These are phyloP conservation scores for Colletotrichum magnum DNA, from an alignment of 2,329 filamentous ascomycete genomes.

Conservation along the genomic window DNA sequence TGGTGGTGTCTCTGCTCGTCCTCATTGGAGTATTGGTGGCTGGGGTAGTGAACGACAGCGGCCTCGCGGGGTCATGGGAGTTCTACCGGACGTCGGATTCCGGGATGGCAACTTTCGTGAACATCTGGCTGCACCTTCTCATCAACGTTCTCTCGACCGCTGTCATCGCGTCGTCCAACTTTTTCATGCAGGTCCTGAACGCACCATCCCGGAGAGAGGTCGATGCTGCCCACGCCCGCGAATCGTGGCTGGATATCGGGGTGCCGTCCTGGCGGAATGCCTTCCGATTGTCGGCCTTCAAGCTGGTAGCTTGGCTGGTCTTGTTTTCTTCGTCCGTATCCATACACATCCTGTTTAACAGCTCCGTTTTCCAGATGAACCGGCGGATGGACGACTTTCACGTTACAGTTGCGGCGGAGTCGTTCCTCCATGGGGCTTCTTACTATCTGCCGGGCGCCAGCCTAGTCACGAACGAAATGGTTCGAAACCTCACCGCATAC, in stretches of 20 bases:
- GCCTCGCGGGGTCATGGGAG: background rate
- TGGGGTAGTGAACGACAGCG: background rate
- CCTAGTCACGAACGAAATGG: background rate
- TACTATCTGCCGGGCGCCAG: slow-evolving; percentile 21
- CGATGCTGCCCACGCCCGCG: slow-evolving; percentile 59
- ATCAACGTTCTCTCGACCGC: slow-evolving; percentile 56
- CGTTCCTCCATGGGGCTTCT: slow-evolving; percentile 10
- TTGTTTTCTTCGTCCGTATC: slow-evolving; percentile 45
- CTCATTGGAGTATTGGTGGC: background rate
- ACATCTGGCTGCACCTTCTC: slow-evolving; percentile 55
- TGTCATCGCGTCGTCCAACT: slow-evolving; percentile 38
- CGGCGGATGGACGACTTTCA: slow-evolving; percentile 26
- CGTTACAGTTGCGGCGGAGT: slow-evolving; percentile 39
- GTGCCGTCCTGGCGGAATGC: slow-evolving; percentile 56
- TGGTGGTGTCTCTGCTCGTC: background rate
- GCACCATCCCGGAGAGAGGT: slow-evolving; percentile 36
- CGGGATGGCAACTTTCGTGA: background rate
- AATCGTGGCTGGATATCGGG: slow-evolving; percentile 61
- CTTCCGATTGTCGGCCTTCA: slow-evolving; percentile 42
- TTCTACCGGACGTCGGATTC: background rate
- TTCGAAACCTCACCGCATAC: background rate
- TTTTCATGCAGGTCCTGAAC: slow-evolving; percentile 42
- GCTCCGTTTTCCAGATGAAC: slow-evolving; percentile 36
- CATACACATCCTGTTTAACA: slow-evolving; percentile 47
- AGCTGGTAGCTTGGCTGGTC: slow-evolving; percentile 43